Base-by-base conservation (phyloP, 1,284 basidiomycete genomes). In the Mycena sp. region DNA sequence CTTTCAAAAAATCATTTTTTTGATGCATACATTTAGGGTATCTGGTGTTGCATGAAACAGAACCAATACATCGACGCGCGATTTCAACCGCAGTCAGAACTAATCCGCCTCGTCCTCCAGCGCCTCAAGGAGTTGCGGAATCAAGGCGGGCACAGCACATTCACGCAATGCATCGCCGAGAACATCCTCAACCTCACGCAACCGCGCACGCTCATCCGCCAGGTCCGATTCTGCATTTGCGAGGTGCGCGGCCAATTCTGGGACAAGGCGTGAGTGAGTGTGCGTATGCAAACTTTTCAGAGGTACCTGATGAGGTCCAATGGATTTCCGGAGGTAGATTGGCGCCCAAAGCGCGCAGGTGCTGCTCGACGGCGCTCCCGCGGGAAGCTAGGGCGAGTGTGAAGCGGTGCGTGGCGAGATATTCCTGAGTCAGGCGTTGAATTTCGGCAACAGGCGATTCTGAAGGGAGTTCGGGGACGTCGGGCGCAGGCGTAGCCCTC, bases 391-490 rank as follows among this genome's bases (percentile, higher is more conserved):
- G 16, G 6, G 54, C 4, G 16, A 43, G 26, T 11, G 53, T 52
- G 19, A 52, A 38, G 7, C 61, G 61, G 32, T 55, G 61, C 23
- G 23, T 28, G 21, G 57, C 61, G 54, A 54, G 58, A 30, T 57
- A 63, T 38, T 58, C 26, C n/a, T 55, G 54, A 40, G 61, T 57
- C 19, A 46, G 23, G 1, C 32, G 32, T 41, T 63, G 61, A 40
- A 45, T 25, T 14, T 61, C 46, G 32, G 53, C 26, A 40, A 16
- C 26, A 38, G 5, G 17, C 50, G 26, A 17, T 55, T 54, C 23
- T 16, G 48, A 17, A 4, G 29, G 4, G 3, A 25, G n/a, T 50
- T 50, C 28, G 45, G 54, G 16, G 37, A 40, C 5, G 17, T 23
- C 26, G 3, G 10, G 16, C 21, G 28, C 21, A n/a, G 21, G 26